These are phyloP conservation scores for Triticum urartu DNA, from an alignment of 176 grass and related monocot genomes.

Conservation along the genomic window DNA sequence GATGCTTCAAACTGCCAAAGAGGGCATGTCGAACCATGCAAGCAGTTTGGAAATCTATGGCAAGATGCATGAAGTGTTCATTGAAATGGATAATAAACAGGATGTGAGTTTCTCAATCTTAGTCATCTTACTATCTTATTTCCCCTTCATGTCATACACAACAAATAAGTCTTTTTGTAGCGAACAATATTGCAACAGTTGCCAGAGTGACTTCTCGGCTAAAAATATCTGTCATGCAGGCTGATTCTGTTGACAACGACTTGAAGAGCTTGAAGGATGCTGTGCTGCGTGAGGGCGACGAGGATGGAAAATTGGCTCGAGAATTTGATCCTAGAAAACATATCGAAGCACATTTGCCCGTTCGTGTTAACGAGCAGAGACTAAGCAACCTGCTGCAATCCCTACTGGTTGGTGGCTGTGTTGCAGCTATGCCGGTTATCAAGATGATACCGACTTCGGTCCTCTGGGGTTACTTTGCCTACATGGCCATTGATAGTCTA, in stretches of 20 bases:
- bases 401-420: slow-evolving; percentile 63
- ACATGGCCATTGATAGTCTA: slow-evolving; percentile 90
- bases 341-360: slow-evolving; percentile 77
- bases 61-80: slow-evolving; percentile 87
- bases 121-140: background rate
- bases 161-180: background rate
- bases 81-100: slow-evolving; percentile 51
- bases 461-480: slow-evolving; percentile 96
- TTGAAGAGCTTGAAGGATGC: slow-evolving; percentile 75
- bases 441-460: slow-evolving; percentile 76
- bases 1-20: slow-evolving; percentile 77
- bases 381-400: slow-evolving; percentile 84
- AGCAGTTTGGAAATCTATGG: slow-evolving; percentile 81
- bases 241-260: slow-evolving; percentile 50
- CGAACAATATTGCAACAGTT: too few relatives aligned
- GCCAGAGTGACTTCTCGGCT: background rate
- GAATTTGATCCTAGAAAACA: slow-evolving; percentile 74
- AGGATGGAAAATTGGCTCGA: slow-evolving; percentile 26
- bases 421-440: slow-evolving; percentile 88
- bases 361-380: slow-evolving; percentile 92
- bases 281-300: slow-evolving; percentile 37
- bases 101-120: slow-evolving; percentile 33
- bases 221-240: slow-evolving; percentile 30
- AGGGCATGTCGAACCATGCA: slow-evolving; percentile 48
- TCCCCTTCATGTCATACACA: background rate